These are phyloP conservation scores for Thalassiosira delicatula DNA, from an alignment of 352 stramenopile genomes.

Conservation along the genomic window DNA sequence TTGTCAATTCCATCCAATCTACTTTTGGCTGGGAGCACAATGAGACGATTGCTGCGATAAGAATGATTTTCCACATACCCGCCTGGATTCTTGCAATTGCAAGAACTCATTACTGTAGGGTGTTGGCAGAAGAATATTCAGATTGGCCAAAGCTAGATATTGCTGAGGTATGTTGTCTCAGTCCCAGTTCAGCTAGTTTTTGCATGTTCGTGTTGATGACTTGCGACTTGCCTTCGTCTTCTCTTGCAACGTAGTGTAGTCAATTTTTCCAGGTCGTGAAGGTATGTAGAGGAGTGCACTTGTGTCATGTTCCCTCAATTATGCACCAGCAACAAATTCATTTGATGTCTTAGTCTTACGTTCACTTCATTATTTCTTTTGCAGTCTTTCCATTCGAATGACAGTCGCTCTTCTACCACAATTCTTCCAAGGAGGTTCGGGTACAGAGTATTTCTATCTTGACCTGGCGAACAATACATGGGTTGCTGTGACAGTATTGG, in stretches of 20 bases:
- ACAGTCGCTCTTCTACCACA: slow-evolving; percentile 9
- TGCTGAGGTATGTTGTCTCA: slow-evolving; percentile 7
- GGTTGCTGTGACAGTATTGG: slow-evolving; percentile 9
- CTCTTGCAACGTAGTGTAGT: no score
- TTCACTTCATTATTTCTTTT: no score
- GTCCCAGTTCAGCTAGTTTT: no score
- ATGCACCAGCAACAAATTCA: no score
- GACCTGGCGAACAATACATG: slow-evolving; percentile 8
- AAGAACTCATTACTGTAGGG: not conserved
- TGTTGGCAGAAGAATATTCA: not conserved
- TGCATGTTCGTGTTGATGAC: no score
- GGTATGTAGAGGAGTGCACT: no score
- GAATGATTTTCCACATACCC: not conserved
- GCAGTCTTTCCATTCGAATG: no score
- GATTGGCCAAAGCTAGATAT: slow-evolving; percentile 3
- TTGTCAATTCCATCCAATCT: slow-evolving; percentile 2
- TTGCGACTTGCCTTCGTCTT: no score
- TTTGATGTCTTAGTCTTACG: no score
- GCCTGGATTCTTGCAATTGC: not conserved
- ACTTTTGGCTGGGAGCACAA: slow-evolving; percentile 1
- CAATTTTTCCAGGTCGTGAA: no score
- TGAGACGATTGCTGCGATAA: not conserved
- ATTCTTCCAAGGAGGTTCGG: slow-evolving; percentile 12
- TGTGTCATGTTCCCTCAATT: no score
- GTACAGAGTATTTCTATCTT: slow-evolving; percentile 2